Percentiles rank a stretch among this genome's conserved stretches.
phyloP scores from a whole-genome alignment of 148 eudicot genomes.

The Vaccinium vitisidaea region DNA sequence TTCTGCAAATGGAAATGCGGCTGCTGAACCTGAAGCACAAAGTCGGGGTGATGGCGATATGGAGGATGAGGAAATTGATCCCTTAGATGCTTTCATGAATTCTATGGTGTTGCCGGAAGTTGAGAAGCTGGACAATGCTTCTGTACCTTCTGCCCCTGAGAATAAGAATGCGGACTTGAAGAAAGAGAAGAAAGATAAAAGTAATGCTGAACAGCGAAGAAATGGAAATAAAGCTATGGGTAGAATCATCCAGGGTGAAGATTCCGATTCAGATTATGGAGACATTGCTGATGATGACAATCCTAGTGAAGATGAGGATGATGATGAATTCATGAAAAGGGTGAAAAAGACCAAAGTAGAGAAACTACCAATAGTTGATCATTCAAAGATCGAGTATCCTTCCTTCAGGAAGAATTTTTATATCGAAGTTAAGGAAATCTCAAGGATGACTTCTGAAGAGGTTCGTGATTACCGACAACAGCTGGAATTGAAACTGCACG shows the following conservation, averaged over 20 bases:
- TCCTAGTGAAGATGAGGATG: conserved; percentile 71
- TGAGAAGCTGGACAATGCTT: conserved; percentile 47
- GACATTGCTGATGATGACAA: conserved; percentile 47
- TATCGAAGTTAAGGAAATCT: conserved; percentile 71
- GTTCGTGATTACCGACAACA: conserved; percentile 58
- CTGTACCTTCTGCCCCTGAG: conserved; percentile 25
- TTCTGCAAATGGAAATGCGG: conserved; percentile 42
- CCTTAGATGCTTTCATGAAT: conserved; percentile 82
- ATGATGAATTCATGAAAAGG: conserved; percentile 79
- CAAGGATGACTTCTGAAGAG: conserved; percentile 66
- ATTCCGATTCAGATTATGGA: conserved; percentile 62
- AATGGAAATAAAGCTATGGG: conserved; percentile 52
- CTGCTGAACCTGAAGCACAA: conserved; percentile 19
- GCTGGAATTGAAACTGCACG: conserved; percentile 71
- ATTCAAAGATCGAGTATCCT: conserved; percentile 74
- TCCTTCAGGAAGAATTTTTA: conserved; percentile 69
- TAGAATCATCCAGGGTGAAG: conserved; percentile 72
- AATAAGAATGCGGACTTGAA: conserved; percentile 21
- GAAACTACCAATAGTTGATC: conserved; percentile 70
- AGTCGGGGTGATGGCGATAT: conserved; percentile 29
- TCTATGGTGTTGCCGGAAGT: conserved; percentile 78
- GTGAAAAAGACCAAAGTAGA: conserved; percentile 85
- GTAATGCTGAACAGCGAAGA: conserved; percentile 32
- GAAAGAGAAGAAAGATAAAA: conserved; percentile 19
- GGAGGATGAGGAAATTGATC: conserved; percentile 78